These are phyloP conservation scores for Pelagophyceae sp. DNA, from an alignment of 352 stramenopile species.

Conservation along the genomic window DNA sequence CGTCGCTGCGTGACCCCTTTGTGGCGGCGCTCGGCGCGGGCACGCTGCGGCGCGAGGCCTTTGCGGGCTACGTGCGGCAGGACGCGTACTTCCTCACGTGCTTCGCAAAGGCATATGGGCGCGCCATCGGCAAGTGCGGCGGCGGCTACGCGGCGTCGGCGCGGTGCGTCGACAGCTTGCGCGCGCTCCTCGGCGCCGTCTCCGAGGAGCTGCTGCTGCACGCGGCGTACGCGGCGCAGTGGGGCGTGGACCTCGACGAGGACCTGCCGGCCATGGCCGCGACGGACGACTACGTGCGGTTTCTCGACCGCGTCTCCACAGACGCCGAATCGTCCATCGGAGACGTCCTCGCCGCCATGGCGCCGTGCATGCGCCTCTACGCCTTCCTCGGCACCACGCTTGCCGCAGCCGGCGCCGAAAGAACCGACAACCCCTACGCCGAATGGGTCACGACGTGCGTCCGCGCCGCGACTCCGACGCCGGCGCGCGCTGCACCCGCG, in stretches of 20 bases:
- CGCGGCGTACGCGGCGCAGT: background rate
- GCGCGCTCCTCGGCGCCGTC: background rate
- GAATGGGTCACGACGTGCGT: conserved; percentile 13
- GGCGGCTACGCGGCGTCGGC: background rate
- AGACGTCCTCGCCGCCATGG: conserved; percentile 17
- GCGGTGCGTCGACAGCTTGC: background rate
- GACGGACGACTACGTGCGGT: background rate
- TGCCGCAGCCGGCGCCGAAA: background rate
- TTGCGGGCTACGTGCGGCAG: conserved; percentile 13
- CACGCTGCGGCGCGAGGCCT: background rate
- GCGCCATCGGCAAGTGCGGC: background rate
- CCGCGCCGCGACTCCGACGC: too few species aligned
- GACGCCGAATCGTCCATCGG: background rate
- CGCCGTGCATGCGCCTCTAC: conserved; percentile 11
- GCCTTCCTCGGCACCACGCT: background rate
- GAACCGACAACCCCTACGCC: background rate
- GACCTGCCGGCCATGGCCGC: background rate
- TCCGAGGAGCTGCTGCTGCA: conserved; percentile 8
- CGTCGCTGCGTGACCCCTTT: background rate
- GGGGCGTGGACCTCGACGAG: background rate
- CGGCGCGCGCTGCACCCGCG: too few species aligned
- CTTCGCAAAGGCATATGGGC: conserved; percentile 2
- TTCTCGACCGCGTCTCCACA: background rate
- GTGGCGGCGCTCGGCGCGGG: background rate
- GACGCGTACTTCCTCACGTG: background rate